Conservation (phyloP, 495 filamentous ascomycete species). For the Lasiosphaeria miniovina region DNA sequence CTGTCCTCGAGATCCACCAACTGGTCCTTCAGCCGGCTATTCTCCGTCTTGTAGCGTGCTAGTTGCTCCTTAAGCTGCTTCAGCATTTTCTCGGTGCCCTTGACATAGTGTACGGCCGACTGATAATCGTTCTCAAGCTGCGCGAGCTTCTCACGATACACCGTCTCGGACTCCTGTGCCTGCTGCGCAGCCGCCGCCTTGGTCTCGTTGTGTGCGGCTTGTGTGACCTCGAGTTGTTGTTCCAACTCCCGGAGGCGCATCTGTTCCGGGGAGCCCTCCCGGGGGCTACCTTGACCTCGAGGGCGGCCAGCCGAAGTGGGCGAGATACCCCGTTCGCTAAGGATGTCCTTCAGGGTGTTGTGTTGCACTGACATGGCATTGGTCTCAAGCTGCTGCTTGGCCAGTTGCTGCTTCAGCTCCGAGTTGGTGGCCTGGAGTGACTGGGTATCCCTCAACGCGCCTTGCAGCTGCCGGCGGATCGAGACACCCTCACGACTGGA, state of each 20-base stretch:
- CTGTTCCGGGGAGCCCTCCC: constrained; percentile 78
- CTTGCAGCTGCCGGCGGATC: constrained; percentile 84
- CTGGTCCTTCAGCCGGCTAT: constrained; percentile 76
- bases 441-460: constrained; percentile 75
- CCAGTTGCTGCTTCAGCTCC: constrained; percentile 73
- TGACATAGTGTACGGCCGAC: constrained; percentile 99
- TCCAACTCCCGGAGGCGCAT: constrained; percentile 83
- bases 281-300: constrained; percentile 52
- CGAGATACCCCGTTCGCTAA: constrained; percentile 80
- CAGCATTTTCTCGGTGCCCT: constrained; percentile 98
- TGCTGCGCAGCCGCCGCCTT: constrained; percentile 71
- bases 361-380: constrained; percentile 90
- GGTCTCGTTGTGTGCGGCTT: constrained; percentile 79
- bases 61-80: constrained; percentile 98
- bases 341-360: constrained; percentile 84
- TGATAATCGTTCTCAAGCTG: constrained; percentile 96
- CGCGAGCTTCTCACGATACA: constrained; percentile 86
- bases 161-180: constrained; percentile 76
- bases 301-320: constrained; percentile 53
- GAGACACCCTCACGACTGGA: constrained; percentile 86
- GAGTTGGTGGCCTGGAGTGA: constrained; percentile 69
- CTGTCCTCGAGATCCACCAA: constrained; percentile 59
- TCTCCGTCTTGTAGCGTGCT: constrained; percentile 80
- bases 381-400: constrained; percentile 80
- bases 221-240: constrained; percentile 74